These are phyloP conservation scores for Larix kaempferi DNA, from an alignment of 75 land plant genomes.

Conservation along the genomic window DNA sequence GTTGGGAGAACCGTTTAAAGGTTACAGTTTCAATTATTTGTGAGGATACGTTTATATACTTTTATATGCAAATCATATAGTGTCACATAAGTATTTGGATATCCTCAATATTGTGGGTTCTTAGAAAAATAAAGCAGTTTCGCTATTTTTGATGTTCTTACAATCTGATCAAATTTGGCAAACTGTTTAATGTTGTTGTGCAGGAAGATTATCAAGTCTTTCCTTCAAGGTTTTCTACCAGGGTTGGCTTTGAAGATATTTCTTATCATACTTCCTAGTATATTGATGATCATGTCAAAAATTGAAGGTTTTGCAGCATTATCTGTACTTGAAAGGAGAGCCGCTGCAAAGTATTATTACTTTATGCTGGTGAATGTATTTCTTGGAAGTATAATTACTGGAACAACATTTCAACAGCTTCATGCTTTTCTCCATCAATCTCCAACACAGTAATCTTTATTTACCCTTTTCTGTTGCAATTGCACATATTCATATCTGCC, in stretches of 20 bases:
- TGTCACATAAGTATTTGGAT: neutral
- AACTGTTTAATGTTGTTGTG: constrained; percentile 1
- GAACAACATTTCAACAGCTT: constrained; percentile 70
- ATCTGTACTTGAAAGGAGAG: constrained; percentile 49
- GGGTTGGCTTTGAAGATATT: constrained; percentile 60
- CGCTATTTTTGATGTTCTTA: neutral
- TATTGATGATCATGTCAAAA: constrained; percentile 52
- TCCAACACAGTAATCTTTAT: constrained; percentile 41
- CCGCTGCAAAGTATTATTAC: constrained; percentile 52
- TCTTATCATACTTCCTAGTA: constrained; percentile 41
- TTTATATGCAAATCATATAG: constrained; percentile 1
- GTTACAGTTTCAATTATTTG: no score
- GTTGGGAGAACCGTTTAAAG: no score
- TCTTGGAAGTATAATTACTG: constrained; percentile 60
- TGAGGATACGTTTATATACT: no score
- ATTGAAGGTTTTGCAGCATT: constrained; percentile 53
- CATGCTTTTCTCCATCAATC: constrained; percentile 43
- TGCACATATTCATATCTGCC: no score
- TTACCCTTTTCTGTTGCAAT: neutral
- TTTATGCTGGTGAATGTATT: constrained; percentile 74
- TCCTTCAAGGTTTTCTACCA: constrained; percentile 70
- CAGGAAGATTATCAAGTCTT: constrained; percentile 50
- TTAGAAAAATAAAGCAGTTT: neutral
- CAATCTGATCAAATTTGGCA: constrained; percentile 1
- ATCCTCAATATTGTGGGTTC: neutral